Base-by-base conservation (phyloP, 2,329 filamentous ascomycete species). In the Gaeumannomyces tritici region DNA sequence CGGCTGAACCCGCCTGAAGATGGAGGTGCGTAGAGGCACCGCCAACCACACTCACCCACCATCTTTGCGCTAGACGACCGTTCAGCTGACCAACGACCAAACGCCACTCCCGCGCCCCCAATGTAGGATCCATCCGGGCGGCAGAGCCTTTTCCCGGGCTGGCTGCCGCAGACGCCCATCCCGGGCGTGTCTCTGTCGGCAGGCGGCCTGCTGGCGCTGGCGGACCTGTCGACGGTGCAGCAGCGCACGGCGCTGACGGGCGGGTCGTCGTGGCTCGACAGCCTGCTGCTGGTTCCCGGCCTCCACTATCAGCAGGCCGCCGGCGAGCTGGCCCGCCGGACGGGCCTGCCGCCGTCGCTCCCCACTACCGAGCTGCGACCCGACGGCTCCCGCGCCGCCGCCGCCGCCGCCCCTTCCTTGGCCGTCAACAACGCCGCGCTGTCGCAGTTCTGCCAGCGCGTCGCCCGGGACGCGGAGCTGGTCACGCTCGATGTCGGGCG, bases 251-350 rank as follows among this genome's bases (percentile, higher is more conserved):
- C 77, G 21, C 75, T 86, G 57, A 79, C 77, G 2, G 84, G 84
- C 29, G 82, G 81, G 3, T 80, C 83, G 1, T 80, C 78, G 2
- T 82, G 81, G 75, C 73, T 84, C 0, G 85, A 87, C 69, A 74
- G 74, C 9, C 74, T 88, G 13, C 74, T 87, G 15, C 75, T 88
- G 3, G 83, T 81, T 2, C 85, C 85, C 0, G 85, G 85, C 0
- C 69, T 87, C 60, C 85, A 88, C 70, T 81, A 81, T 66, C 83
- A 87, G 66, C 83, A 87, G 66, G 76, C 79, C 4, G 83, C 83
- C 12, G 76, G 82, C 15, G 75, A 77, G 0, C 72, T 87, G 21
- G 76, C 76, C 63, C 71, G 75, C 3, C 76, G 79, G 62, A 73
- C 72, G 47, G 75, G 75, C 26, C 72, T 54, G 18, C 73, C 18